Evolutionary conservation across 2,329 filamentous ascomycete species (phyloP), one percentile per base, ranked within the genome.

Genomic region (Ophiostoma fasciatum): DNA sequence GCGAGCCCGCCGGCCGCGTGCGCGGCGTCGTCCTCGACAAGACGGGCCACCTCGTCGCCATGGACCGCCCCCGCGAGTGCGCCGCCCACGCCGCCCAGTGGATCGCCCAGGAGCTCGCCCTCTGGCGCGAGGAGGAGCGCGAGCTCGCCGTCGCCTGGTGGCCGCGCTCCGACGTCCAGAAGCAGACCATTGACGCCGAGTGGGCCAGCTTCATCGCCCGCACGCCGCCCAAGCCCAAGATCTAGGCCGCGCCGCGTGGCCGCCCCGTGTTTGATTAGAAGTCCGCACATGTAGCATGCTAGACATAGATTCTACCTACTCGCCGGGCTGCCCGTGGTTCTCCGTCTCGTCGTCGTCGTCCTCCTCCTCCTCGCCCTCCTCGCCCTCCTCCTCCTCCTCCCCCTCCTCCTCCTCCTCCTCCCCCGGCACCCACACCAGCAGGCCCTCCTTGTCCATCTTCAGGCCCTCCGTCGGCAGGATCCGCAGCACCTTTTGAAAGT

Each of bases 401-500:
- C 13, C 31, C n/a, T 33, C 35, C 12, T 35, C 35, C 28, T 54
- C 52, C 3, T 53, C 52, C 19, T 44, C 46, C 37, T 53, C 58
- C 11, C 62, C 62, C 25, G 67, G 68, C 14, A 79, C 63, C 74
- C 74, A 80, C 17, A 80, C 50, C 46, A 76, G 48, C 17, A 80
- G 50, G 0, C 74, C 74, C 4, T 78, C 72, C 55, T 76, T 77
- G 82, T 71, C 79, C 77, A 84, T 31, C 39, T 46, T 43, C 54
- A 66, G 39, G 88, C 76, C 80, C 50, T 78, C 81, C 0, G 82
- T 90, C 6, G 82, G 77, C 40, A 85, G 72, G 22, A 94, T 76
- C 42, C 80, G 77, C 40, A 96, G 58, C 28, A 81, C 76, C 65
- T 94, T 94, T 54, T 93, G 87, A 55, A 94, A 96, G 51, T 94